phyloP scores from a whole-genome alignment of 768 basidiomycete genomes.

The Boletus rufocinnamomeus region DNA sequence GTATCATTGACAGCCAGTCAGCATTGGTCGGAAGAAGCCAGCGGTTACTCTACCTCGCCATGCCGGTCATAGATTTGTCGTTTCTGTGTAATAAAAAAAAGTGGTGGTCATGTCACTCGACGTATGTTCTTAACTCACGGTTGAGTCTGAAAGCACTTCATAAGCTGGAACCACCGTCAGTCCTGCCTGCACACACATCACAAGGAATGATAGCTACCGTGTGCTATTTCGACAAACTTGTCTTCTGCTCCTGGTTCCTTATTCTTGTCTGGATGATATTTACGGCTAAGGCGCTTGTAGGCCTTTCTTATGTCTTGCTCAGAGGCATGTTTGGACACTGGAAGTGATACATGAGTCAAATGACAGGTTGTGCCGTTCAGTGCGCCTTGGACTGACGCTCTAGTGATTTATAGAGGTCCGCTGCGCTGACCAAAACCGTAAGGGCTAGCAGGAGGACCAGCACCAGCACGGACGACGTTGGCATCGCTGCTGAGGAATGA shows the following conservation, averaged over 20 bases:
- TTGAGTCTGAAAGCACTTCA: conserved; percentile 87
- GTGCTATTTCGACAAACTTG: conserved; percentile 88
- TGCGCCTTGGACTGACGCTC: conserved; percentile 63
- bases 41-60: conserved; percentile 63
- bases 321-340: conserved; percentile 74
- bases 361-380: conserved; percentile 16
- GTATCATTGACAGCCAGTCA: conserved; percentile 14
- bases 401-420: conserved; percentile 80
- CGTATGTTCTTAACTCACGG: conserved; percentile 47
- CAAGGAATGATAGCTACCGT: conserved; percentile 54
- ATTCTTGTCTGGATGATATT: conserved; percentile 96
- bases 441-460: conserved; percentile 36
- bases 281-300: conserved; percentile 86
- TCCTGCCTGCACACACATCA: neutral
- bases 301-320: conserved; percentile 90
- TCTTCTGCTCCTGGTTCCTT: conserved; percentile 78
- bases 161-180: conserved; percentile 59
- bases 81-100: conserved; percentile 56
- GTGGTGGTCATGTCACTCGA: neutral
- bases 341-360: conserved; percentile 23
- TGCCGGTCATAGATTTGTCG: conserved; percentile 91
- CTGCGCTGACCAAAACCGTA: conserved; percentile 43
- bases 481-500: conserved; percentile 23
- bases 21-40: neutral
- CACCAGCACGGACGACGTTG: conserved; percentile 27